These are phyloP conservation scores for Arxiozyma heterogenica DNA, from an alignment of 1,139 yeast genomes.

Conservation along the genomic window DNA sequence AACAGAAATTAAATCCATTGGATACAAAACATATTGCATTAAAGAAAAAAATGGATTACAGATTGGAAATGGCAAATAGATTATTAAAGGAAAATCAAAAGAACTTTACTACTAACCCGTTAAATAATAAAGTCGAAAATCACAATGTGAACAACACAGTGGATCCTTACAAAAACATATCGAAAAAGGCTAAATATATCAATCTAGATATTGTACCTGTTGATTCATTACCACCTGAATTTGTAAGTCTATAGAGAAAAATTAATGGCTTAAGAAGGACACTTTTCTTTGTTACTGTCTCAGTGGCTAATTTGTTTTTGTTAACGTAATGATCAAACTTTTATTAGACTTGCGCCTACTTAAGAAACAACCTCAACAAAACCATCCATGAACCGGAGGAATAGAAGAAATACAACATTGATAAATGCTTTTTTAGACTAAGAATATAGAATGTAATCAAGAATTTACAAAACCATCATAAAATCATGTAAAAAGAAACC, in stretches of 20 bases:
- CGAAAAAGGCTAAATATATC: not conserved
- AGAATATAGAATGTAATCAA: too few relatives aligned
- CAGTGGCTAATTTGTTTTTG: too few relatives aligned
- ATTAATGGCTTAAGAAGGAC: too few relatives aligned
- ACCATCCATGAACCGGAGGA: too few relatives aligned
- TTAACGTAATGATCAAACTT: too few relatives aligned
- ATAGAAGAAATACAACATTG: too few relatives aligned
- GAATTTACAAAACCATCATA: too few relatives aligned
- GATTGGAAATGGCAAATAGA: constrained; percentile 42
- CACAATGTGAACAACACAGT: not conserved
- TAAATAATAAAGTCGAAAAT: not conserved
- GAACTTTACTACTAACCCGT: not conserved
- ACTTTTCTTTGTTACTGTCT: too few relatives aligned
- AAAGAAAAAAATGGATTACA: constrained; percentile 44
- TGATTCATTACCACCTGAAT: constrained; percentile 7
- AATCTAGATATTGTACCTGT: constrained; percentile 6
- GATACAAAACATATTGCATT: constrained; percentile 26
- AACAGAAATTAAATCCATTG: constrained; percentile 29
- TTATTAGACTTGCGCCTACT: too few relatives aligned
- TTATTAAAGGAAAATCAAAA: not conserved
- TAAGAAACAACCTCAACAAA: too few relatives aligned
- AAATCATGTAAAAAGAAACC: too few relatives aligned
- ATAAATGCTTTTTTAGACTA: too few relatives aligned
- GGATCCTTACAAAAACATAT: not conserved
- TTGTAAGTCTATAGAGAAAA: constrained; percentile 1